Evolutionary conservation across 2,329 filamentous ascomycete genomes (phyloP).

Genomic region (Lachnum nothofagi): DNA sequence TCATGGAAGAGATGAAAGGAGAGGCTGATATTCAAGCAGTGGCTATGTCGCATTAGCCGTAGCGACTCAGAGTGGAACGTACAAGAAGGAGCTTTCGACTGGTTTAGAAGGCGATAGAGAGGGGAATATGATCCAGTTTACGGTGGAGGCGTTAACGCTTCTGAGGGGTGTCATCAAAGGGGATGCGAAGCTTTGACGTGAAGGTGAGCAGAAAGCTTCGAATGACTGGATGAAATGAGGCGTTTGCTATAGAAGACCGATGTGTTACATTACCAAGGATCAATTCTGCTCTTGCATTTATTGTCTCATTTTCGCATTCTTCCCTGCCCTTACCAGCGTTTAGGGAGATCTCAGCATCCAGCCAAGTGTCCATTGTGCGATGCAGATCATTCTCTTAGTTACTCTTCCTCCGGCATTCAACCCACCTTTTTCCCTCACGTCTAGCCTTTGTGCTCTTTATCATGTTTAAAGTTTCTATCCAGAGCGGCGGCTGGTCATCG

Average conservation of each 20-base stretch:
- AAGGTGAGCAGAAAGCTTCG: not conserved
- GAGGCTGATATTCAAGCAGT: constrained; percentile 27
- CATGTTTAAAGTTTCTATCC: no score
- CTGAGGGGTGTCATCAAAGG: constrained; percentile 50
- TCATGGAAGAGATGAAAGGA: not conserved
- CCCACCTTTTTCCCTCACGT: no score
- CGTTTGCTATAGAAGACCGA: not conserved
- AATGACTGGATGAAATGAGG: not conserved
- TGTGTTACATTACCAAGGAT: no score
- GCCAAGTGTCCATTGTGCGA: no score
- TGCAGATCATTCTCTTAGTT: no score
- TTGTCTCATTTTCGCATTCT: no score
- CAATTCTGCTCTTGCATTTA: no score
- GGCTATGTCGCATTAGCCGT: constrained; percentile 63
- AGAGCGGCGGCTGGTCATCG: no score
- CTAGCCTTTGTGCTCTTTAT: no score
- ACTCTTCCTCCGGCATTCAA: no score
- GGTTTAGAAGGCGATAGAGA: constrained; percentile 48
- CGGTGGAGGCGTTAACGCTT: constrained; percentile 50
- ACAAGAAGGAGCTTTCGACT: constrained; percentile 52
- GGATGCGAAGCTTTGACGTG: constrained; percentile 30
- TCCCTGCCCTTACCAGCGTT: no score
- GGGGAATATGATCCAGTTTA: constrained; percentile 60
- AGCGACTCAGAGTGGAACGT: constrained; percentile 45
- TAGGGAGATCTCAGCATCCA: no score